A percentile compares a stretch with the other conserved stretches of the same genome.
phyloP scores from a whole-genome alignment of 441 rosid species.

The Jatropha podagrica region DNA sequence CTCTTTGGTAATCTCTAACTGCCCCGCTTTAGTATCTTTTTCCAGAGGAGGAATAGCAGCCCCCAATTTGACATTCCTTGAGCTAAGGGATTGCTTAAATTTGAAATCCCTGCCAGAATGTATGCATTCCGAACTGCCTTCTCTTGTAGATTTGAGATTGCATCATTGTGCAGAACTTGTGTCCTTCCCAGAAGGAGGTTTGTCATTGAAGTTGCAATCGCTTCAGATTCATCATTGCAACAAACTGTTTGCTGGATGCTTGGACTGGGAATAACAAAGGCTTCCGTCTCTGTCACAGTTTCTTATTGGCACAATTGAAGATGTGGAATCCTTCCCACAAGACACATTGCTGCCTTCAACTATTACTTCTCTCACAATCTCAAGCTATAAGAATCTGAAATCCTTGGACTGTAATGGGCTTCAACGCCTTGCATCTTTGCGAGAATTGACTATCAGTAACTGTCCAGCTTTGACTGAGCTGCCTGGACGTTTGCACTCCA shows the following conservation, averaged over 20 bases:
- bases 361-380: slow-evolving; percentile 32
- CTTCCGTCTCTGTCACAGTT: slow-evolving; percentile 38
- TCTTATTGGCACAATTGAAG: slow-evolving; percentile 26
- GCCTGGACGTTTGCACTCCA: slow-evolving; percentile 20
- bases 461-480: slow-evolving; percentile 24
- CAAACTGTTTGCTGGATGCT: slow-evolving; percentile 31
- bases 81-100: slow-evolving; percentile 38
- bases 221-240: slow-evolving; percentile 35
- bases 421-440: slow-evolving; percentile 28
- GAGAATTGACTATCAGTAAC: slow-evolving; percentile 30
- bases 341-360: slow-evolving; percentile 39
- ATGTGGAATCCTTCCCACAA: slow-evolving; percentile 41
- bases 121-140: slow-evolving; percentile 28
- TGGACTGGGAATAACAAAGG: slow-evolving; percentile 31
- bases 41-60: slow-evolving; percentile 36
- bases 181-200: slow-evolving; percentile 39
- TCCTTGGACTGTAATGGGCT: slow-evolving; percentile 33
- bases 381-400: slow-evolving; percentile 28
- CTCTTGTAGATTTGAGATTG: slow-evolving; percentile 31
- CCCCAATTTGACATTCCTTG: slow-evolving; percentile 30
- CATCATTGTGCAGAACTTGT: slow-evolving; percentile 34
- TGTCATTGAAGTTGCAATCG: slow-evolving; percentile 30
- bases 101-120: slow-evolving; percentile 35
- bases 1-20: slow-evolving; percentile 31
- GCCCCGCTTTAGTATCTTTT: slow-evolving; percentile 34